Evolutionary conservation across 2,329 filamentous ascomycete species (phyloP).

Genomic region (Stachybotrys elegans): DNA sequence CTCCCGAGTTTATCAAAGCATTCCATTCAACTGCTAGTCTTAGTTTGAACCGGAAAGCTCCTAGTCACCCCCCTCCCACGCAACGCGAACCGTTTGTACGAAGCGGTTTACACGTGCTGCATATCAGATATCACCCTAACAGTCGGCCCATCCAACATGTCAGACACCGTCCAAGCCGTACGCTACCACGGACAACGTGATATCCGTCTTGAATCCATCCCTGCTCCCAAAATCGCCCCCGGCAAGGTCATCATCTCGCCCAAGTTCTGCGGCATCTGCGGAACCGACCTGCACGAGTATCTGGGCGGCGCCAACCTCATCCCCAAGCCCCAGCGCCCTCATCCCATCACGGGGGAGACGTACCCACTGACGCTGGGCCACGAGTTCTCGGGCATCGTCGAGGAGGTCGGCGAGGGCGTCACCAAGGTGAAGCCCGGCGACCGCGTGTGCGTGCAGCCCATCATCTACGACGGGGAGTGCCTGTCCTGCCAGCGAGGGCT

Average conservation of each 20-base stretch:
- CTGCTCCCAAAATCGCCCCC: conserved; percentile 37
- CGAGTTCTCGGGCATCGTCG: conserved; percentile 57
- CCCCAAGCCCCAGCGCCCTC: conserved; percentile 40
- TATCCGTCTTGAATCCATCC: conserved; percentile 47
- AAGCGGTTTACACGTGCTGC: too few species aligned
- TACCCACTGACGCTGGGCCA: conserved; percentile 60
- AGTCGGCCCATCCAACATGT: too few species aligned
- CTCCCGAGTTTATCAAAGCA: too few species aligned
- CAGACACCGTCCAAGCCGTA: conserved; percentile 43
- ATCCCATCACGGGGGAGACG: conserved; percentile 51
- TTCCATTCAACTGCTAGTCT: too few species aligned
- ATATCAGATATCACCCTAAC: too few species aligned
- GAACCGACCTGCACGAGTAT: conserved; percentile 26
- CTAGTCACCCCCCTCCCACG: too few species aligned
- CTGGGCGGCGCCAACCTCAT: conserved; percentile 27
- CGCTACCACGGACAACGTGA: conserved; percentile 51
- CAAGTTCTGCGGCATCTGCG: conserved; percentile 46
- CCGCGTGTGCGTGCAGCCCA: conserved; percentile 55
- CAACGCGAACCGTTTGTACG: too few species aligned
- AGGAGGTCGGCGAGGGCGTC: conserved; percentile 50
- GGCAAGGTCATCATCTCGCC: conserved; percentile 41
- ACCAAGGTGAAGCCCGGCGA: conserved; percentile 46
- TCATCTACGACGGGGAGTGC: conserved; percentile 52
- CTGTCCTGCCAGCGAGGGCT: conserved; percentile 45
- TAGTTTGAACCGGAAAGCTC: too few species aligned